Evolutionary conservation across 2,329 filamentous ascomycete genomes (phyloP), one percentile per base, ranked within the genome.

Genomic region (Myotisia sp.): DNA sequence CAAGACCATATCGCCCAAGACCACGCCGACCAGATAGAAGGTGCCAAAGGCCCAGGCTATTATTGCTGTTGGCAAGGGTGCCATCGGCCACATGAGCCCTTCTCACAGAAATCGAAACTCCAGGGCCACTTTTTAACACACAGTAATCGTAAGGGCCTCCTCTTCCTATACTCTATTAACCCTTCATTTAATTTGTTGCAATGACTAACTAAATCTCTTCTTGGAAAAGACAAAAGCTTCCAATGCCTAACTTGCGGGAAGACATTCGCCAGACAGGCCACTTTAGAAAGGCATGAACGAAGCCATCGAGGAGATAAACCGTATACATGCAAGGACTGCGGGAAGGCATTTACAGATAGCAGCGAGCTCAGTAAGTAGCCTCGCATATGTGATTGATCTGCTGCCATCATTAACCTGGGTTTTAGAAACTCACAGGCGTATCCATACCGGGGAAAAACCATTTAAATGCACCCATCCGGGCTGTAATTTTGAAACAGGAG

Each of bases 41-140:
- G 58, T 3, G 45, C 46, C 10, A 56, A 54, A 41, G 57, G 58
- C 1, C 52, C 50, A n/a, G 58, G 58, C 2, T 61, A 60, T 43
- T 62, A 62, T 32, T 62, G 58, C 35, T 53, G 56, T 35, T 62
- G 58, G 58, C 50, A 58, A 38, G 56, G 56, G 5, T 62, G 58
- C 12, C 52, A 56, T 37, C 55, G 58, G 1, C 58, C 57, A 1
- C 43, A 59, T 35, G 58, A 61, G 32, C 58, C 58, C 2, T 62
- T 62, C 35, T 62, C 58, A 10, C 58, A 62, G 36, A 62, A 62
- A 40, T 61, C 58, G 3, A 62, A 62, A 36, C 48, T 62, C 6
- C 58, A 62, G 33, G 58, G 58, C 3, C 58, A 62, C 39, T 62
- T 60, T 34, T 38, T 62, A 18, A 62, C 58, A 7, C 58, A 62